A percentile compares a stretch with the other conserved stretches of the same genome.
Evolutionary conservation across 176 grass and related monocot species (phyloP).

Genomic region (Phoenix roebelenii): DNA sequence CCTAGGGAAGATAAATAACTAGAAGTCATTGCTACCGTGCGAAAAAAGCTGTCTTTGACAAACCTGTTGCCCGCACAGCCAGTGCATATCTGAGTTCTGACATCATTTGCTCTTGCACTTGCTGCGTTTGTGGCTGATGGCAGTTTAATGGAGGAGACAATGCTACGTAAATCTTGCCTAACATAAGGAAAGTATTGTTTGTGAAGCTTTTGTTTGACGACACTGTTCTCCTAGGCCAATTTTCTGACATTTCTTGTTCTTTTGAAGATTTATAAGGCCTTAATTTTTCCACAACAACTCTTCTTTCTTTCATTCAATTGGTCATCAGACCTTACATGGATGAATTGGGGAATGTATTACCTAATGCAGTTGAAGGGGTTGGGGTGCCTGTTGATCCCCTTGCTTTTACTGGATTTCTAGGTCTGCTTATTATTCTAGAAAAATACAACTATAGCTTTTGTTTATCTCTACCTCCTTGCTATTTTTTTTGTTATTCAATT

Average conservation of each 20-base stretch:
- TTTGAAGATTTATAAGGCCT: slow-evolving; percentile 67
- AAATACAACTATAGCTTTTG: too few relatives aligned
- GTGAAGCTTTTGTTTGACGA: not conserved
- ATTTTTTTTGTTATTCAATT: too few relatives aligned
- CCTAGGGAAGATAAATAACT: slow-evolving; percentile 84
- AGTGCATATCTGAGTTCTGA: slow-evolving; percentile 52
- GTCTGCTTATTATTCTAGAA: not conserved
- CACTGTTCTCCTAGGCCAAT: not conserved
- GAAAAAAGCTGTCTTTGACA: slow-evolving; percentile 88
- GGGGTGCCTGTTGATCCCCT: slow-evolving; percentile 88
- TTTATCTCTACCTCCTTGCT: too few relatives aligned
- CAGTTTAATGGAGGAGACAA: slow-evolving; percentile 90
- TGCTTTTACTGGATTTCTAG: slow-evolving; percentile 86
- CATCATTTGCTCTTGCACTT: slow-evolving; percentile 51
- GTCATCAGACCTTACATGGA: slow-evolving; percentile 82
- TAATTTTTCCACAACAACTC: slow-evolving; percentile 97
- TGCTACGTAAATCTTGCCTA: slow-evolving; percentile 46
- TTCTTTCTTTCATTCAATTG: slow-evolving; percentile 87
- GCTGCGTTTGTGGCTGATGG: slow-evolving; percentile 78
- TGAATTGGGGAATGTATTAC: slow-evolving; percentile 96
- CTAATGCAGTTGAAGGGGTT: slow-evolving; percentile 86
- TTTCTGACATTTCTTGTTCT: not conserved
- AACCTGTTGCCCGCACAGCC: slow-evolving; percentile 61
- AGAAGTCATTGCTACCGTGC: slow-evolving; percentile 75
- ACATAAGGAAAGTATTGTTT: not conserved